These are phyloP conservation scores for Penicillium daleae DNA, from an alignment of 495 filamentous ascomycete genomes.

Conservation along the genomic window DNA sequence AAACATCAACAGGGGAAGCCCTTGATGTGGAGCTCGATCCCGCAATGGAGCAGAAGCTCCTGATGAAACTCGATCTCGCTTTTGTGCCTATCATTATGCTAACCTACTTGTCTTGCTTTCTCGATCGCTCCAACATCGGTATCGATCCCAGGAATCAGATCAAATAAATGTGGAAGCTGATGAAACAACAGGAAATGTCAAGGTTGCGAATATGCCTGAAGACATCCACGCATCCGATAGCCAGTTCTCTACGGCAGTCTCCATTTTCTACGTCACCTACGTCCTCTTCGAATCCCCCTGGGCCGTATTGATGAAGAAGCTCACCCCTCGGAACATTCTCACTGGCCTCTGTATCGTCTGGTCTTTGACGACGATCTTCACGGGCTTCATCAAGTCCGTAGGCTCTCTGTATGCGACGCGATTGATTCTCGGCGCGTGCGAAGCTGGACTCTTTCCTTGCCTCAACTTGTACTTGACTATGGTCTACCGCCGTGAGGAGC, in stretches of 20 bases:
- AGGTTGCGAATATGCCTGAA: constrained; percentile 48
- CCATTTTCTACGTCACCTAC: constrained; percentile 58
- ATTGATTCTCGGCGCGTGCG: constrained; percentile 63
- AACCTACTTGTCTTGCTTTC: constrained; percentile 48
- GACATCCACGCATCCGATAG: constrained; percentile 46
- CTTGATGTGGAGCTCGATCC: constrained; percentile 36
- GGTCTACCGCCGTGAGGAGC: constrained; percentile 53
- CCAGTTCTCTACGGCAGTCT: constrained; percentile 52
- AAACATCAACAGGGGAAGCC: constrained; percentile 21
- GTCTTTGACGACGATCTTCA: constrained; percentile 56
- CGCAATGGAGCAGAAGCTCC: constrained; percentile 40
- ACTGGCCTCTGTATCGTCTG: constrained; percentile 50
- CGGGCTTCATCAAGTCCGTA: constrained; percentile 55
- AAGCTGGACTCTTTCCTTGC: constrained; percentile 73
- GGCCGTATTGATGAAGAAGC: constrained; percentile 51
- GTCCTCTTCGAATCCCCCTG: constrained; percentile 49
- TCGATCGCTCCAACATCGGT: constrained; percentile 54
- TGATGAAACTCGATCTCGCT: constrained; percentile 47
- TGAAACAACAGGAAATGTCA: constrained; percentile 44
- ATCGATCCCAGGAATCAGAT: not conserved
- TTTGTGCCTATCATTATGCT: constrained; percentile 55
- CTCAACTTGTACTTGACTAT: constrained; percentile 56
- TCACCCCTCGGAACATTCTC: constrained; percentile 47
- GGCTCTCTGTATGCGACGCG: constrained; percentile 57
- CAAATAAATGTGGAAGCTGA: not conserved